phyloP scores from a whole-genome alignment of 2,329 filamentous ascomycete species.

The Celoporthe dispersa region DNA sequence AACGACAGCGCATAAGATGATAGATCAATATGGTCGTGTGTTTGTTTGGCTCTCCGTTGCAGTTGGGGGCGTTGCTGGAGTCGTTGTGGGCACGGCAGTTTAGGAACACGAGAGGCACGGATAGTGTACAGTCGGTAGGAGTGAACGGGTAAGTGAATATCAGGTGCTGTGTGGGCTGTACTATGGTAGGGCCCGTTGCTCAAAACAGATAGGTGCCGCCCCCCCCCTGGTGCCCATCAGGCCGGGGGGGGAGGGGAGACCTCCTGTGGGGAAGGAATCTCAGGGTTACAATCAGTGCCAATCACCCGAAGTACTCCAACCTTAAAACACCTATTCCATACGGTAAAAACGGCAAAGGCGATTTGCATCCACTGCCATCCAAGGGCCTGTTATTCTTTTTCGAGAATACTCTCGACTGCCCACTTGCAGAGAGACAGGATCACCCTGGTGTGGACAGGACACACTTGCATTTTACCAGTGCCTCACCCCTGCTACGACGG shows the following conservation, averaged over 20 bases:
- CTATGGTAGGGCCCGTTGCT: neutral
- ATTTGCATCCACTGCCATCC: neutral
- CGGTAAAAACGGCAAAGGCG: neutral
- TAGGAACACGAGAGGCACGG: neutral
- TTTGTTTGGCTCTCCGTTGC: neutral
- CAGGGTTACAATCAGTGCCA: neutral
- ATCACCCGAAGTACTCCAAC: neutral
- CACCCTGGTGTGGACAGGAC: neutral
- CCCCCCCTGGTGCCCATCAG: neutral
- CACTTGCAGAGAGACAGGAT: neutral
- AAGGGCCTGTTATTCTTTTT: neutral
- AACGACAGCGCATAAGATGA: neutral
- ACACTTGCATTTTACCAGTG: neutral
- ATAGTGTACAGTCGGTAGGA: neutral
- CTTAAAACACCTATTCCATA: slow-evolving; percentile 2
- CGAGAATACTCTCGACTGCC: neutral
- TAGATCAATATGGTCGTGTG: neutral
- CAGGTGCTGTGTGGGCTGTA: neutral
- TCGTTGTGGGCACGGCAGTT: neutral
- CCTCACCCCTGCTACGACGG: neutral
- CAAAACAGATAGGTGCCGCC: neutral
- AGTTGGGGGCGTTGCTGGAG: neutral
- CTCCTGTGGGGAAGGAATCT: neutral
- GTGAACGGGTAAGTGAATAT: neutral
- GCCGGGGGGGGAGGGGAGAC: neutral